These are phyloP conservation scores for Diplogelasinospora grovesii DNA, from an alignment of 495 filamentous ascomycete species.

Conservation along the genomic window DNA sequence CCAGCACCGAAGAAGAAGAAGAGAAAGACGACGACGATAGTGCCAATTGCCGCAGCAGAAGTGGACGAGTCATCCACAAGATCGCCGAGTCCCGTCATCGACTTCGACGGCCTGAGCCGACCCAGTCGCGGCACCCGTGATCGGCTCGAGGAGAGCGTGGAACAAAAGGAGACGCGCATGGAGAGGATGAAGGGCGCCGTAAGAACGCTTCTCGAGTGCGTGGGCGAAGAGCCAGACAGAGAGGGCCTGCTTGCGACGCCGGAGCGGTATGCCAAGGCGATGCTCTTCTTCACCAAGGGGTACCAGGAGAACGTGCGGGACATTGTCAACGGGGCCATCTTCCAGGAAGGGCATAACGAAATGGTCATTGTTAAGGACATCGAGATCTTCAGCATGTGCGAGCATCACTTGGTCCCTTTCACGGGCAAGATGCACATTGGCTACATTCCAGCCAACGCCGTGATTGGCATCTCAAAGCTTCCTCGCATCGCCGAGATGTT, in stretches of 20 bases:
- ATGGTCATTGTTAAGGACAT: conserved; percentile 97
- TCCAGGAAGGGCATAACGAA: conserved; percentile 95
- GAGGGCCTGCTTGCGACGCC: conserved; percentile 86
- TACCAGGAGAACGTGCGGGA: conserved; percentile 94
- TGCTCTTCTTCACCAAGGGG: conserved; percentile 98
- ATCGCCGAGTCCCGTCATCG: conserved; percentile 58
- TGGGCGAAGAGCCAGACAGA: conserved; percentile 90
- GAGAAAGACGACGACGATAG: conserved; percentile 25
- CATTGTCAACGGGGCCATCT: conserved; percentile 90
- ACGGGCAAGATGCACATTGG: conserved; percentile 99
- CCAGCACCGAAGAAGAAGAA: conserved; percentile 34
- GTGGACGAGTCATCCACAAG: conserved; percentile 22
- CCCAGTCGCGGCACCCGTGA: conserved; percentile 72
- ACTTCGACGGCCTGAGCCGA: conserved; percentile 69
- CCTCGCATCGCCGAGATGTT: conserved; percentile 98
- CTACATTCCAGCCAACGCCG: conserved; percentile 79
- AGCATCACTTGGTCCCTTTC: conserved; percentile 97
- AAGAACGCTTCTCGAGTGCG: conserved; percentile 84
- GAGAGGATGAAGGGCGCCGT: conserved; percentile 79
- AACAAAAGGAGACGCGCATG: conserved; percentile 63
- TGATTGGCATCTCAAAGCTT: conserved; percentile 92
- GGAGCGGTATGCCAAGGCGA: conserved; percentile 86
- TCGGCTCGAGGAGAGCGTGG: conserved; percentile 69
- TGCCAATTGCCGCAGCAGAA: conserved; percentile 21
- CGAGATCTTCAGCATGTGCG: conserved; percentile 90